Evolutionary conservation across 2,329 filamentous ascomycete genomes (phyloP).

Genomic region (Bipolaris bicolor): DNA sequence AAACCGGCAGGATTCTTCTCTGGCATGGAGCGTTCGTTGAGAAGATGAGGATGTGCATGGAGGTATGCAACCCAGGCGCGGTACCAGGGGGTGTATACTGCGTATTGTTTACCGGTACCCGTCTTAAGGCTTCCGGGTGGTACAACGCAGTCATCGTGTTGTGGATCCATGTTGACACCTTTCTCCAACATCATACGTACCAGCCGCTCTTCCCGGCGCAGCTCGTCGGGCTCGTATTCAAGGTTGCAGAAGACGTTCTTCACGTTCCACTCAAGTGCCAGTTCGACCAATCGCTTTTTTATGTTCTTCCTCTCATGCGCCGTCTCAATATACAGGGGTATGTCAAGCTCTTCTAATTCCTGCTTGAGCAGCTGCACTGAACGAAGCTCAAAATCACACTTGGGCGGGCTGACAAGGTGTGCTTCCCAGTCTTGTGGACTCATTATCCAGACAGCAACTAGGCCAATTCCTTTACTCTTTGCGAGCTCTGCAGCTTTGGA

Average conservation of each 20-base stretch:
- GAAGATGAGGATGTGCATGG: constrained; percentile 69
- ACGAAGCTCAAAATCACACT: constrained; percentile 82
- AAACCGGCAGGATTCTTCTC: constrained; percentile 59
- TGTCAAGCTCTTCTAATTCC: constrained; percentile 72
- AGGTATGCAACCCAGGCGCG: constrained; percentile 76
- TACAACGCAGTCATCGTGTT: constrained; percentile 84
- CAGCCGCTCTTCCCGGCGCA: constrained; percentile 75
- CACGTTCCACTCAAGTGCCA: constrained; percentile 74
- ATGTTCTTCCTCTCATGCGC: constrained; percentile 69
- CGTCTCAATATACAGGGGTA: constrained; percentile 78
- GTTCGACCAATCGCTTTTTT: constrained; percentile 64
- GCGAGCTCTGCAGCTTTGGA: constrained; percentile 70
- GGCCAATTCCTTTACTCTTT: constrained; percentile 68
- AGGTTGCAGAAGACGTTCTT: constrained; percentile 81
- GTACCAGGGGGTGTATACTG: constrained; percentile 86
- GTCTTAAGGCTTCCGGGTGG: constrained; percentile 71
- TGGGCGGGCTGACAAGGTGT: constrained; percentile 72
- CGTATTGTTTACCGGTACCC: constrained; percentile 76
- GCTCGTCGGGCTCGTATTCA: constrained; percentile 91
- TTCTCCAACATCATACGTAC: constrained; percentile 65
- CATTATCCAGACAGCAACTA: constrained; percentile 79
- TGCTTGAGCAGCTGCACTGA: constrained; percentile 68
- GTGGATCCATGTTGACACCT: constrained; percentile 71
- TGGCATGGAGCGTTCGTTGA: constrained; percentile 67
- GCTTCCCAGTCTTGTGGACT: constrained; percentile 86